Evolutionary conservation across 345 rosid species (phyloP), one percentile per base, ranked within the genome.

Genomic region (Pugionium dolabratum): DNA sequence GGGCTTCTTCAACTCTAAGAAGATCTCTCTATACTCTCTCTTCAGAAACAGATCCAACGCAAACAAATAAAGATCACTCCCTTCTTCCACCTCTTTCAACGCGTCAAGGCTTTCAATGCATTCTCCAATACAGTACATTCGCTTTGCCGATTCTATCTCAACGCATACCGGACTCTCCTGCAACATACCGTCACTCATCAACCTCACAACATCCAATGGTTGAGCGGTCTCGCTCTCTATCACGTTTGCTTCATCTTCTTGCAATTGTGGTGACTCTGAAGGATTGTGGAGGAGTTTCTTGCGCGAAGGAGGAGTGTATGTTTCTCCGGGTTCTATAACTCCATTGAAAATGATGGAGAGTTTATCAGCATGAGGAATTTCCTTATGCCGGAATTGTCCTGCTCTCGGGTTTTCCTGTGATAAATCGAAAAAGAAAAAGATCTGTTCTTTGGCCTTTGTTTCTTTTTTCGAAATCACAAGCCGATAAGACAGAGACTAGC

Each of bases 1-100:
- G 2, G 82, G 78, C 36, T 81, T 78, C 82, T 79, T 77, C 72
- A 83, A 28, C 52, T 81, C 75, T 63, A 83, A 74, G 66, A 81
- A 83, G 47, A 77, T 79, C 72, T 83, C 85, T 67, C 85, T 81
- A 27, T 83, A 81, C 73, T 81, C 83, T 60, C 75, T 79, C 79
- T 77, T 81, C 54, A 81, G 61, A 66, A 81, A 83, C 46, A 75
- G 57, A 65, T 84, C 88, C 71, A 81, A 54, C 0, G 85, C 88
- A 72, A 78, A 79, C 73, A 81, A 59, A 64, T 81, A 79, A 9
- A 81, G 72, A 35, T 75, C 80, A 73, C 82, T 75, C 4, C 82
- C 88, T 73, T 78, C 76, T 34, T 78, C 84, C 51, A 79, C 73
- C 31, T 79, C 79, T 39, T 68, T 64, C 85, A 79, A 71, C 31